These are phyloP conservation scores for Botrytis galanthina DNA, from an alignment of 2,329 filamentous ascomycete genomes.

Conservation along the genomic window DNA sequence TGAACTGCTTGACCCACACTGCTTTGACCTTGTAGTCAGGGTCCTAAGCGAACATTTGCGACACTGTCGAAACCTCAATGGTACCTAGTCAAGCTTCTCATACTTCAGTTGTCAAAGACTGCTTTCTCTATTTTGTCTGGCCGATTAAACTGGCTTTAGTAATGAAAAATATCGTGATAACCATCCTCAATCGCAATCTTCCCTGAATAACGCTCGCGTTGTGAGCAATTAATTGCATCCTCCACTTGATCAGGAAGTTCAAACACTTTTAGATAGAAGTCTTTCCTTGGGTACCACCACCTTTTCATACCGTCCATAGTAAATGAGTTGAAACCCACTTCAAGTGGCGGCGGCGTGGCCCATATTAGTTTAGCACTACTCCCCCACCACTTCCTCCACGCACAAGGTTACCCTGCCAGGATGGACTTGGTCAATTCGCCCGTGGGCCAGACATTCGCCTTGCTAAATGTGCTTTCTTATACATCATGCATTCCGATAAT, in stretches of 20 bases:
- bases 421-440: constrained; percentile 32
- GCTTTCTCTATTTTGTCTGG: constrained; percentile 18
- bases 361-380: constrained; percentile 19
- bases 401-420: constrained; percentile 21
- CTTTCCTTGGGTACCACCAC: neutral
- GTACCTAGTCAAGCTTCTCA: constrained; percentile 33
- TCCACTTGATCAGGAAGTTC: neutral
- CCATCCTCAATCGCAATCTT: neutral
- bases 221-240: constrained; percentile 15
- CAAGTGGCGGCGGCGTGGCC: constrained; percentile 25
- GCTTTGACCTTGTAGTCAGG: constrained; percentile 17
- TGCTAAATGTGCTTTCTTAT: constrained; percentile 31
- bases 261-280: neutral
- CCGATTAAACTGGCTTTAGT: constrained; percentile 8
- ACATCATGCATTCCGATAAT: constrained; percentile 37
- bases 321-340: constrained; percentile 26
- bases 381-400: constrained; percentile 20
- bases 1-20: constrained; percentile 25
- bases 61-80: constrained; percentile 36
- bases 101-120: constrained; percentile 19
- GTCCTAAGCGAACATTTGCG: constrained; percentile 35
- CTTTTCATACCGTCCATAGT: constrained; percentile 16
- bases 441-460: constrained; percentile 29
- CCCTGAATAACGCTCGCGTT: neutral
- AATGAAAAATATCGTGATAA: neutral